These are phyloP conservation scores for Penicillium sp. DNA, from an alignment of 2,329 filamentous ascomycete species.

Conservation along the genomic window DNA sequence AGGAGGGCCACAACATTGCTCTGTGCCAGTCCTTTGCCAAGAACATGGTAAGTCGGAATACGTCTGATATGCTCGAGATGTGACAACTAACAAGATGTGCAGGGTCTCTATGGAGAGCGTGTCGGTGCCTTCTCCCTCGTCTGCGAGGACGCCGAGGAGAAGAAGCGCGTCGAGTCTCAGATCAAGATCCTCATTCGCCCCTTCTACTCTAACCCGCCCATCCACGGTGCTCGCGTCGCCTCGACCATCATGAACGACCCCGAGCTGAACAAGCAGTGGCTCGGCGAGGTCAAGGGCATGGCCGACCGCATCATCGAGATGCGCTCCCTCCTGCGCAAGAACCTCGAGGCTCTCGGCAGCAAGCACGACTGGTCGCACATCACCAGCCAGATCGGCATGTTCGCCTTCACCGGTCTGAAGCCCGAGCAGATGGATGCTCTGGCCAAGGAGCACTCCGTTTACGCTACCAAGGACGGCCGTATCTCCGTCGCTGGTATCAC, in stretches of 20 bases:
- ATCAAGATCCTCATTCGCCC: constrained; percentile 97
- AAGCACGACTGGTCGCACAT: constrained; percentile 99
- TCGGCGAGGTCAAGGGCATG: constrained; percentile 96
- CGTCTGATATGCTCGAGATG: not conserved
- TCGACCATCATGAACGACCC: constrained; percentile 84
- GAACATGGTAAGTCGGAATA: constrained; percentile 71
- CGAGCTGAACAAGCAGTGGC: constrained; percentile 85
- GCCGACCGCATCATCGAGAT: constrained; percentile 98
- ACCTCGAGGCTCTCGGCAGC: constrained; percentile 90
- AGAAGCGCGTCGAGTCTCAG: constrained; percentile 93
- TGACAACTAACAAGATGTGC: not conserved
- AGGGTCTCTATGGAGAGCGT: constrained; percentile 97
- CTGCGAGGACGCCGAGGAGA: constrained; percentile 77
- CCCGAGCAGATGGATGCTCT: constrained; percentile 86
- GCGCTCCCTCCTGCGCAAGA: constrained; percentile 87
- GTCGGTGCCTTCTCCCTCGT: constrained; percentile 95
- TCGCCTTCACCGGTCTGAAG: constrained; percentile 91
- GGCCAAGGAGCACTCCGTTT: constrained; percentile 94
- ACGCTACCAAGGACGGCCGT: constrained; percentile 73
- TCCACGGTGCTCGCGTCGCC: constrained; percentile 93
- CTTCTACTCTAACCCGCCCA: constrained; percentile 95
- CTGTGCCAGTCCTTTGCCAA: constrained; percentile 95
- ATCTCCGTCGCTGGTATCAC: constrained; percentile 50
- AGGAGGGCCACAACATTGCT: constrained; percentile 81
- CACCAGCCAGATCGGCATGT: constrained; percentile 98